phyloP scores from a whole-genome alignment of 73 alveolate genomes.

The Paramecium caudatum region DNA sequence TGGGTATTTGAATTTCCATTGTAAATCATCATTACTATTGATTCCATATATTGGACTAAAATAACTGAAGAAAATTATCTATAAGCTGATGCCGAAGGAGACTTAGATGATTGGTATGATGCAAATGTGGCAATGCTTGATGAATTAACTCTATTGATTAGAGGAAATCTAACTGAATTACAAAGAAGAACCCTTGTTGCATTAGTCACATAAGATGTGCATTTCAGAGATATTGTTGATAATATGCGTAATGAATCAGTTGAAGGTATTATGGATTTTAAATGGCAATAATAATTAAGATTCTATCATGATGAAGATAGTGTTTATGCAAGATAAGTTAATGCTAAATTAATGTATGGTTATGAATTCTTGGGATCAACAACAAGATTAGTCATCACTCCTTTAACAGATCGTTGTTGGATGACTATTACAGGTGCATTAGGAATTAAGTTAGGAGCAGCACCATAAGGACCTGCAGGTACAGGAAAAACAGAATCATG shows the following conservation, averaged over 20 bases:
- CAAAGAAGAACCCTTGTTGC: conserved; percentile 93
- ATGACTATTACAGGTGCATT: conserved; percentile 96
- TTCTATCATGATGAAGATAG: conserved; percentile 93
- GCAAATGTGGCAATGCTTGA: conserved; percentile 84
- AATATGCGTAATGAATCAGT: conserved; percentile 77
- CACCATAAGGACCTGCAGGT: conserved; percentile 95
- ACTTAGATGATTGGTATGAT: conserved; percentile 88
- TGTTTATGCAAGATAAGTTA: conserved; percentile 85
- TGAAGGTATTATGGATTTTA: conserved; percentile 80
- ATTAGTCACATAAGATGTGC: conserved; percentile 97
- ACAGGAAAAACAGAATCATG: conserved; percentile 94
- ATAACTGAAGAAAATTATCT: conserved; percentile 87
- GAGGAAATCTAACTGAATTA: conserved; percentile 90
- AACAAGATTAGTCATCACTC: conserved; percentile 96
- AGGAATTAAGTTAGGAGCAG: conserved; percentile 91
- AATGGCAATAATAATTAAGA: conserved; percentile 93
- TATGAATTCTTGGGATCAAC: conserved; percentile 99
- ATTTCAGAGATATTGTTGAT: conserved; percentile 90
- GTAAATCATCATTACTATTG: conserved; percentile 85
- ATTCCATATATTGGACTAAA: conserved; percentile 87
- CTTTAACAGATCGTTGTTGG: conserved; percentile 97
- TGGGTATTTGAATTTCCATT: conserved; percentile 93
- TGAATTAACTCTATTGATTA: conserved; percentile 88
- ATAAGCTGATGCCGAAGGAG: conserved; percentile 85
- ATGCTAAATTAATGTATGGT: conserved; percentile 96